phyloP scores from a whole-genome alignment of 164 flowering plant genomes.

The Piper betle region DNA sequence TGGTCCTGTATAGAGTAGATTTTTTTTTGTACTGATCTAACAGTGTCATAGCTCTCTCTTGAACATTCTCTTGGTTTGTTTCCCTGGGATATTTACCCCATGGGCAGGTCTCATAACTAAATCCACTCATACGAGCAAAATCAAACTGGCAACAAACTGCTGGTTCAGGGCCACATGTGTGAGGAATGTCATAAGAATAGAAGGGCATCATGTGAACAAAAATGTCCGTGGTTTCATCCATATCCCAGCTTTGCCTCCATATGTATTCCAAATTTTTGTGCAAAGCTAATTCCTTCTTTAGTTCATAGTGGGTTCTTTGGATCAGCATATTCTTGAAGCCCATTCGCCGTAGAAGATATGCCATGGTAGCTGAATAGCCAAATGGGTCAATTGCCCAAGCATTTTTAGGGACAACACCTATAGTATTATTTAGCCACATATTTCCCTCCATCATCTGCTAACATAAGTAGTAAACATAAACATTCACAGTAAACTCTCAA shows the following conservation, averaged over 20 bases:
- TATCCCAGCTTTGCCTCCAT: constrained; percentile 98
- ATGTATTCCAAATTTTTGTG: constrained; percentile 76
- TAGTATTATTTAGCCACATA: constrained; percentile 87
- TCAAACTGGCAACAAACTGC: constrained; percentile 98
- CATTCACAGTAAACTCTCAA: too few species aligned
- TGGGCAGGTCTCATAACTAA: constrained; percentile 72
- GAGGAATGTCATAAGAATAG: constrained; percentile 94
- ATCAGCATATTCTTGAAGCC: constrained; percentile 99
- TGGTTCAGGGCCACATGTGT: constrained; percentile 99
- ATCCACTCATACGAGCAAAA: constrained; percentile 74
- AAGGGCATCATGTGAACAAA: constrained; percentile 99
- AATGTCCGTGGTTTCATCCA: constrained; percentile 81
- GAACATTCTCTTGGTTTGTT: constrained; percentile 60
- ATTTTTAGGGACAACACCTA: constrained; percentile 89
- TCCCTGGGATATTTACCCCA: constrained; percentile 81
- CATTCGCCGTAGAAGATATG: constrained; percentile 97
- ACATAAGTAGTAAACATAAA: constrained; percentile 4
- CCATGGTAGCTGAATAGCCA: constrained; percentile 98
- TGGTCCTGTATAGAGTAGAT: constrained; percentile 81
- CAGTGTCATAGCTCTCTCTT: constrained; percentile 61
- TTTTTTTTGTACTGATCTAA: constrained; percentile 91
- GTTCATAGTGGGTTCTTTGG: constrained; percentile 95
- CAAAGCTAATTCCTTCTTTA: constrained; percentile 85
- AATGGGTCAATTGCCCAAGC: constrained; percentile 99
- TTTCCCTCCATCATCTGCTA: constrained; percentile 97